A percentile compares a stretch with the other conserved stretches of the same genome.
phyloP scores from a whole-genome alignment of 768 basidiomycete genomes.

The Gymnopilus junonius region DNA sequence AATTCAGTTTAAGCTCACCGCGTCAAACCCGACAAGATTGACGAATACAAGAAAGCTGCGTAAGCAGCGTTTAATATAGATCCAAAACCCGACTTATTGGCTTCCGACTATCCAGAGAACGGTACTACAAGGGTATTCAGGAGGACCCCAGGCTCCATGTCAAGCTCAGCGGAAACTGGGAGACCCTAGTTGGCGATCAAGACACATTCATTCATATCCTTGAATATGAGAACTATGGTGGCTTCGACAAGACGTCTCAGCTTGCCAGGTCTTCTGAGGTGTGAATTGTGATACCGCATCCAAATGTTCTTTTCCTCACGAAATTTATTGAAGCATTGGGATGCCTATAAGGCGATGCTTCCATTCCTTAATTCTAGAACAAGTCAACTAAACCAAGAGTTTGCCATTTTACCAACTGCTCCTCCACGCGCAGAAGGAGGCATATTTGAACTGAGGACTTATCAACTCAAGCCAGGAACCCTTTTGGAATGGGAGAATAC shows the following conservation, averaged over 20 bases:
- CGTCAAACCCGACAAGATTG: slow-evolving; percentile 79
- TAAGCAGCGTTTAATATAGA: slow-evolving; percentile 38
- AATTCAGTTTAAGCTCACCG: slow-evolving; percentile 66
- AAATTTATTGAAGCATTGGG: slow-evolving; percentile 52
- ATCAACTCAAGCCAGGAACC: slow-evolving; percentile 86
- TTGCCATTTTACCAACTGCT: slow-evolving; percentile 92
- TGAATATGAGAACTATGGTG: slow-evolving; percentile 93
- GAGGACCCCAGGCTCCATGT: slow-evolving; percentile 74
- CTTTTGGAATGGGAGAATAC: slow-evolving; percentile 94
- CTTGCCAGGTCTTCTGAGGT: slow-evolving; percentile 73
- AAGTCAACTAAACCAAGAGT: slow-evolving; percentile 88
- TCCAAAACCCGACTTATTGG: neutral
- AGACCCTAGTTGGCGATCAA: slow-evolving; percentile 86
- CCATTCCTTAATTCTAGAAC: slow-evolving; percentile 77
- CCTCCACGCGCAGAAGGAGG: slow-evolving; percentile 89
- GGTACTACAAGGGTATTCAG: slow-evolving; percentile 83
- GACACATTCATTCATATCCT: slow-evolving; percentile 84
- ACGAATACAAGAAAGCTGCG: slow-evolving; percentile 91
- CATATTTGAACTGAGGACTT: slow-evolving; percentile 91
- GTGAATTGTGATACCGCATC: slow-evolving; percentile 23
- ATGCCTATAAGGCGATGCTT: slow-evolving; percentile 74
- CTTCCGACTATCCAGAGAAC: slow-evolving; percentile 54
- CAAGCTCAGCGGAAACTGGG: slow-evolving; percentile 94
- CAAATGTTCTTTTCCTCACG: neutral
- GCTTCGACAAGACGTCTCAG: slow-evolving; percentile 77